These are phyloP conservation scores for Starmerella sp. DNA, from an alignment of 805 yeast genomes.

Conservation along the genomic window DNA sequence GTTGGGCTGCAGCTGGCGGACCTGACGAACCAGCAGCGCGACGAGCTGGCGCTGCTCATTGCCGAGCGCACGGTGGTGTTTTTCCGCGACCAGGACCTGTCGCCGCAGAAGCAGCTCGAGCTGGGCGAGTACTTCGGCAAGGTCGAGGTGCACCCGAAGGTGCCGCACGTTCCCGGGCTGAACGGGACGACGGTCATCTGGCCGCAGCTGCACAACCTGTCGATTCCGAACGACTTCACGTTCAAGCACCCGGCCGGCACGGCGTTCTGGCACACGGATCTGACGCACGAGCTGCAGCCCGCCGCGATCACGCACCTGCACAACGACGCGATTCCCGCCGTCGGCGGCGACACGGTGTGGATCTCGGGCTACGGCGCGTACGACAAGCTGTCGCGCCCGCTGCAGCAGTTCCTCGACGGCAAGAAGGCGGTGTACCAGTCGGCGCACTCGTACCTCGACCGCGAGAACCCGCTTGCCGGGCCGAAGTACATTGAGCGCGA, in stretches of 20 bases:
- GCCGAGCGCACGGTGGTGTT: slow-evolving; percentile 44
- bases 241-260: slow-evolving; percentile 25
- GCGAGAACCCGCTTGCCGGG: slow-evolving; percentile 26
- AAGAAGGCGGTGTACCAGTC: slow-evolving; percentile 49
- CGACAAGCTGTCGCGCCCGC: slow-evolving; percentile 40
- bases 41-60: slow-evolving; percentile 38
- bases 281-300: slow-evolving; percentile 63
- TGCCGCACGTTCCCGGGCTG: slow-evolving; percentile 30
- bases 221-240: slow-evolving; percentile 31
- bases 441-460: slow-evolving; percentile 35
- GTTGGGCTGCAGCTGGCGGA: slow-evolving; percentile 38
- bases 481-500: slow-evolving; percentile 36
- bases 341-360: slow-evolving; percentile 48
- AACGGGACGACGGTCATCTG: slow-evolving; percentile 33
- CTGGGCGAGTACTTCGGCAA: slow-evolving; percentile 40
- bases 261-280: slow-evolving; percentile 58
- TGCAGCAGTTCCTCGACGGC: slow-evolving; percentile 39
- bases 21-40: slow-evolving; percentile 35
- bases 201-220: slow-evolving; percentile 39
- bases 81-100: slow-evolving; percentile 39
- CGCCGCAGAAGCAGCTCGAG: slow-evolving; percentile 35
- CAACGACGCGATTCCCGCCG: slow-evolving; percentile 47
- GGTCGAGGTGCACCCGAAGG: slow-evolving; percentile 33
- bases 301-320: slow-evolving; percentile 60
- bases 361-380: slow-evolving; percentile 45